Evolutionary conservation across 192 early-diverging fungal genomes (phyloP).

Genomic region (Entomortierella lignicola): DNA sequence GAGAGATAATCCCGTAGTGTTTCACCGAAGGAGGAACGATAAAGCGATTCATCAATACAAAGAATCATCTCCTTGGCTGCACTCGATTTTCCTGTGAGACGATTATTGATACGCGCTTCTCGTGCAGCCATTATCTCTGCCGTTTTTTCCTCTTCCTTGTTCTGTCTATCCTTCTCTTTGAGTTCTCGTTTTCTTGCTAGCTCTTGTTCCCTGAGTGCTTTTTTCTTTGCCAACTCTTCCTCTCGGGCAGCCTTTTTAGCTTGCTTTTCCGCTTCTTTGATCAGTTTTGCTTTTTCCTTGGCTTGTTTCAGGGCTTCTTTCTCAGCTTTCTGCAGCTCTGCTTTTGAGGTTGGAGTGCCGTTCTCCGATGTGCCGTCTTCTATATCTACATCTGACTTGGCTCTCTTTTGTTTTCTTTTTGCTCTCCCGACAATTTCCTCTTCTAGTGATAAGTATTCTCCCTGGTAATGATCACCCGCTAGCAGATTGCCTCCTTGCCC

Average conservation of each 20-base stretch:
- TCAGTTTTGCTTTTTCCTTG: slow-evolving; percentile 3
- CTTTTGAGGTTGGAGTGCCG: neutral
- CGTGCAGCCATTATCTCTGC: slow-evolving; percentile 32
- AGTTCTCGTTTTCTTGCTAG: neutral
- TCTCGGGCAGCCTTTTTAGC: slow-evolving; percentile 10
- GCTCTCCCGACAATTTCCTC: slow-evolving; percentile 15
- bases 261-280: slow-evolving; percentile 4
- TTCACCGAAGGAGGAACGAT: slow-evolving; percentile 32
- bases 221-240: slow-evolving; percentile 1
- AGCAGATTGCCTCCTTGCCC: neutral
- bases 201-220: slow-evolving; percentile 1
- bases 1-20: slow-evolving; percentile 26
- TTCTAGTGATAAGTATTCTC: slow-evolving; percentile 9
- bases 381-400: neutral
- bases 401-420: neutral
- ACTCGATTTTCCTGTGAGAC: slow-evolving; percentile 31
- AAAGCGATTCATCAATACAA: slow-evolving; percentile 48
- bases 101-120: slow-evolving; percentile 47
- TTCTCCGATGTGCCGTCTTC: neutral
- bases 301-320: slow-evolving; percentile 3
- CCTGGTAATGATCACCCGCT: neutral
- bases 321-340: slow-evolving; percentile 1
- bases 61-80: slow-evolving; percentile 58
- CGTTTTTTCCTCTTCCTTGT: slow-evolving; percentile 13
- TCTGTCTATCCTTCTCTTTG: neutral